phyloP scores from a whole-genome alignment of 2,329 filamentous ascomycete species.

The Colletotrichum salicis region DNA sequence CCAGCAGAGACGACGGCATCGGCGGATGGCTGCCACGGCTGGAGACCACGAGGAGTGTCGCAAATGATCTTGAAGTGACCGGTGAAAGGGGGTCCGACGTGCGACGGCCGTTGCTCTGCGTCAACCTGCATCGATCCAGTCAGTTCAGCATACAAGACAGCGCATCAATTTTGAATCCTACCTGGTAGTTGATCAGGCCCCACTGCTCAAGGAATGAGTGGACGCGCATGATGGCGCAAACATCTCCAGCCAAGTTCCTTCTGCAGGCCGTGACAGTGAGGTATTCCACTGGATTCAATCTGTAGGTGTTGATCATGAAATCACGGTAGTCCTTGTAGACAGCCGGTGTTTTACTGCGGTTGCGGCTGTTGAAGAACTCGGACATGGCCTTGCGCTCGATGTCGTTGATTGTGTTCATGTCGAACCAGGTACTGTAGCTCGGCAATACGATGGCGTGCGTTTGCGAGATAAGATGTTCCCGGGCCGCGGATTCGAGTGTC shows the following conservation, averaged over 20 bases:
- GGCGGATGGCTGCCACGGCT: conserved; percentile 92
- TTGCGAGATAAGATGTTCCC: conserved; percentile 91
- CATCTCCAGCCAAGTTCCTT: conserved; percentile 93
- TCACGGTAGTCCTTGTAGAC: conserved; percentile 99
- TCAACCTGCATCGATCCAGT: conserved; percentile 75
- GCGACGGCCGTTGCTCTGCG: conserved; percentile 92
- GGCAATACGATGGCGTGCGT: conserved; percentile 96
- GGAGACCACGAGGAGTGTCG: conserved; percentile 92
- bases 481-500: conserved; percentile 83
- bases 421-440: conserved; percentile 98
- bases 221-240: conserved; percentile 98
- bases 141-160: background rate
- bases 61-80: conserved; percentile 97
- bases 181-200: conserved; percentile 99
- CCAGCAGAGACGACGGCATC: conserved; percentile 74
- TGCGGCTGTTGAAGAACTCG: conserved; percentile 98
- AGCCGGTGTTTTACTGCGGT: conserved; percentile 95
- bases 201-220: conserved; percentile 98
- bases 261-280: conserved; percentile 96
- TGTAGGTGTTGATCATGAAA: conserved; percentile 99
- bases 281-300: conserved; percentile 94
- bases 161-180: conserved; percentile 51
- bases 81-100: conserved; percentile 95
- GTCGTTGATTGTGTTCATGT: conserved; percentile 91
- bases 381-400: conserved; percentile 95